Evolutionary conservation across 2,329 filamentous ascomycete genomes (phyloP).

Genomic region (Colletotrichum falcatum): DNA sequence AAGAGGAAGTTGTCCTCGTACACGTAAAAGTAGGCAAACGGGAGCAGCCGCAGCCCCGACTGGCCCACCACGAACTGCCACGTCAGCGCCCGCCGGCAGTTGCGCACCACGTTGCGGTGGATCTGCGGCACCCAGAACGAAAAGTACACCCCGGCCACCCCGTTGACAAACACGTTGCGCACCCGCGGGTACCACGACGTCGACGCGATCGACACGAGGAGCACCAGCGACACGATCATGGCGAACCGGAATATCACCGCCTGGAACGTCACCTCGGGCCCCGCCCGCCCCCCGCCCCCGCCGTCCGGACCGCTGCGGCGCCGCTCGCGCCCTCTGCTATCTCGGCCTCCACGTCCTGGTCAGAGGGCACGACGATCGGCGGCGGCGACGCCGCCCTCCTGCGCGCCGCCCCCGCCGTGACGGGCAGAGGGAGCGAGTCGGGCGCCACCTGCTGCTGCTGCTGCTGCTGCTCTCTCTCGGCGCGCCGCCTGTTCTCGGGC

Average conservation of each 20-base stretch:
- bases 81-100: conserved; percentile 89
- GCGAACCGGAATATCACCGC: conserved; percentile 69
- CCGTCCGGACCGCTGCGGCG: conserved; percentile 45
- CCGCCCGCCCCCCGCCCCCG: conserved; percentile 23
- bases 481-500: conserved; percentile 61
- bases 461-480: conserved; percentile 46
- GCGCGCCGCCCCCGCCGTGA: conserved; percentile 49
- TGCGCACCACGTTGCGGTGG: conserved; percentile 87
- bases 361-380: conserved; percentile 71
- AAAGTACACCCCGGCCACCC: conserved; percentile 79
- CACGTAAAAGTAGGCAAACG: conserved; percentile 88
- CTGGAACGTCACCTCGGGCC: conserved; percentile 59
- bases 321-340: conserved; percentile 53
- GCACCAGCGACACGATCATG: conserved; percentile 65
- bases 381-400: conserved; percentile 50
- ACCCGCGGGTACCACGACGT: conserved; percentile 69
- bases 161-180: conserved; percentile 70
- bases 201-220: conserved; percentile 70
- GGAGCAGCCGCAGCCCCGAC: conserved; percentile 80
- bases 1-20: conserved; percentile 85
- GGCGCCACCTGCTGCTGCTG: conserved; percentile 43
- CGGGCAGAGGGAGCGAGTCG: conserved; percentile 55
- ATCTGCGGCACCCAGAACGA: conserved; percentile 96
- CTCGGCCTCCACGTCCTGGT: conserved; percentile 73
- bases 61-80: conserved; percentile 93